Percentiles rank a stretch among this genome's conserved stretches.
phyloP scores from a whole-genome alignment of 2,329 filamentous ascomycete genomes.

The Lasiodiplodia hormozganensis region DNA sequence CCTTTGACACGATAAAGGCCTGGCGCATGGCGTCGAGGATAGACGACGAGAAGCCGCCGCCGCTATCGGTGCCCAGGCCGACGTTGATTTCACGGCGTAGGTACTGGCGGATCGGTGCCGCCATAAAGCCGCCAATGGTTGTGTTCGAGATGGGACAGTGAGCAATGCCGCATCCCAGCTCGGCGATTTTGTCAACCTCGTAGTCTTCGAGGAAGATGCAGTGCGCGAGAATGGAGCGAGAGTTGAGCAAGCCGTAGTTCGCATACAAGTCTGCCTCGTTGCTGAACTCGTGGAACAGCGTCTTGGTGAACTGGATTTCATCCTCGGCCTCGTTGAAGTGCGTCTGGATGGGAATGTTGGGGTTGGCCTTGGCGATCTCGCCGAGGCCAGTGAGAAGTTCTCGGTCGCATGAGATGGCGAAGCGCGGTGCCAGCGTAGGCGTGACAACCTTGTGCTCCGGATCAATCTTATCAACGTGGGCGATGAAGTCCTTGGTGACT shows the following conservation, averaged over 20 bases:
- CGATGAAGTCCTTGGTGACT: conserved; percentile 37
- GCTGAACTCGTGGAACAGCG: conserved; percentile 62
- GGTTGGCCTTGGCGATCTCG: conserved; percentile 56
- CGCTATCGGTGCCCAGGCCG: conserved; percentile 70
- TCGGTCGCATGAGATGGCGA: conserved; percentile 66
- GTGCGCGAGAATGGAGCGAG: conserved; percentile 68
- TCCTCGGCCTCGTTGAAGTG: conserved; percentile 71
- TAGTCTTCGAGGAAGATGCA: conserved; percentile 67
- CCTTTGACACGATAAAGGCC: conserved; percentile 59
- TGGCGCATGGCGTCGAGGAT: conserved; percentile 67
- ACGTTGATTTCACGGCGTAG: conserved; percentile 66
- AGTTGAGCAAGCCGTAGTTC: conserved; percentile 60
- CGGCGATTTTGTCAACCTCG: conserved; percentile 58
- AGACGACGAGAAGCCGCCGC: conserved; percentile 66
- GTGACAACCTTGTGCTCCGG: conserved; percentile 35
- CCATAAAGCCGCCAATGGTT: conserved; percentile 62
- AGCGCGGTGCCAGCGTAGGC: conserved; percentile 52
- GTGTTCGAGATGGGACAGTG: conserved; percentile 72
- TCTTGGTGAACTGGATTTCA: conserved; percentile 63
- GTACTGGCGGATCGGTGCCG: conserved; percentile 65
- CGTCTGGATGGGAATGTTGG: conserved; percentile 65
- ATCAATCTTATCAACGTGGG: conserved; percentile 34
- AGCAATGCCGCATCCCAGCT: conserved; percentile 64
- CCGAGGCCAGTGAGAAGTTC: conserved; percentile 64
- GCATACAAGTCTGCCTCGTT: conserved; percentile 68